Evolutionary conservation across 768 basidiomycete species (phyloP).

Genomic region (Amanita exitialis): DNA sequence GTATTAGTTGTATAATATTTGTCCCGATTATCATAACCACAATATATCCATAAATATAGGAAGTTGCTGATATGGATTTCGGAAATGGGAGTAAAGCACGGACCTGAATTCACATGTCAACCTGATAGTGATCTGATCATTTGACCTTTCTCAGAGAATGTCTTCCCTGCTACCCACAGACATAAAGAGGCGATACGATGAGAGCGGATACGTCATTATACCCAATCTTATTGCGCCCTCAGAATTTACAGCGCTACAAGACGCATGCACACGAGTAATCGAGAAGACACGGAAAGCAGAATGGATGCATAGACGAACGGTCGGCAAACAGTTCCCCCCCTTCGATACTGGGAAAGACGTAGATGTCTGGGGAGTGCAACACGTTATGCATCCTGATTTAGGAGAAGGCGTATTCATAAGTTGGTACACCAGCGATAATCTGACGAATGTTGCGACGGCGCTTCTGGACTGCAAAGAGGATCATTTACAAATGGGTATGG

Average conservation of each 20-base stretch:
- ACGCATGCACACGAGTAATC: slow-evolving; percentile 42
- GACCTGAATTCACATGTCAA: no score
- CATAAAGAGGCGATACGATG: slow-evolving; percentile 44
- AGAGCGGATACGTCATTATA: slow-evolving; percentile 58
- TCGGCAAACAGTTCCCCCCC: slow-evolving; percentile 75
- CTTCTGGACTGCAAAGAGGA: slow-evolving; percentile 48
- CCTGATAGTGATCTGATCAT: not conserved
- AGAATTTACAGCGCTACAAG: slow-evolving; percentile 28
- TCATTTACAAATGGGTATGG: slow-evolving; percentile 65
- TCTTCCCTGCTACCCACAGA: not conserved
- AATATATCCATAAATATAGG: no score
- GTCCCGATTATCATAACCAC: not conserved
- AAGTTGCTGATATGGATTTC: no score
- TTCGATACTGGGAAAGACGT: slow-evolving; percentile 40
- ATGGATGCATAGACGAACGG: slow-evolving; percentile 60
- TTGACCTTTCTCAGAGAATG: not conserved
- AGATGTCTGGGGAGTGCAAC: slow-evolving; percentile 78
- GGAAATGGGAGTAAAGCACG: no score
- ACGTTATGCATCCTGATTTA: slow-evolving; percentile 72
- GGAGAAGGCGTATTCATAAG: slow-evolving; percentile 45
- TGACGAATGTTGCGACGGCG: slow-evolving; percentile 31
- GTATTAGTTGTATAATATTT: no score
- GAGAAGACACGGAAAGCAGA: slow-evolving; percentile 43
- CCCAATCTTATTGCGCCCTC: slow-evolving; percentile 38
- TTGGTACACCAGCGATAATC: slow-evolving; percentile 54